Base-by-base conservation (phyloP, 257 asterid genomes). In the Solanum infundibuliforme region DNA sequence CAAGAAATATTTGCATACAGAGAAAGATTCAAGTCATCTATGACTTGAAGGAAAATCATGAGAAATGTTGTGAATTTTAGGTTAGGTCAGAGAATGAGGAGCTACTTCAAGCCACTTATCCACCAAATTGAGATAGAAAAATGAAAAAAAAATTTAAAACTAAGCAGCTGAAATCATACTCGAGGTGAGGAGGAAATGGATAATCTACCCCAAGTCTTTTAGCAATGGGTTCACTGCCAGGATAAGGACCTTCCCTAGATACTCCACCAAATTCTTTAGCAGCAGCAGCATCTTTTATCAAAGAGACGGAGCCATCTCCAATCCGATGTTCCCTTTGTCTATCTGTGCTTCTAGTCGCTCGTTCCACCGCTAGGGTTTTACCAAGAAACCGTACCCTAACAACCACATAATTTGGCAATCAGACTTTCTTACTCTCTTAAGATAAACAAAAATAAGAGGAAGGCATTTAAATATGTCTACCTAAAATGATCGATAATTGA, bases 121-220 rank as follows among this genome's bases (percentile, higher is more conserved):
- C 68, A 46, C 29, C 68, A 81, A 81, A 46, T 29, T 48, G 16
- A 48, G 27, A 46, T 81, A 46, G 66, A 79, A 79, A 79, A 43
- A 25, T 81, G 66, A 9, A 81, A 81, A 81, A 48, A 81, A 0
- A 10, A 2, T 8, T 14, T 14, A 27, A 29, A 46, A 81, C 32
- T 25, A 74, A 52, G 86, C 82, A 88, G 71, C 43, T 46, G 82
- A 90, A 88, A 58, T 88, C 98, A 81, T 93, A 96, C 99, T 97
- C 98, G 66, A 97, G 98, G 89, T 93, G 93, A 41, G 98, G 98
- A 8, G 98, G 98, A 92, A 95, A 97, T 71, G 98, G 98, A 89
- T 97, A 95, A 83, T 95, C 96, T 77, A 97, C 92, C 32, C 98
- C 99, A 60, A 97, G 98, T 88, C 94, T 94, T 88, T 92, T 91